Evolutionary conservation across 2,329 filamentous ascomycete species (phyloP), one percentile per base, ranked within the genome.

Genomic region (Xylaria sp.): DNA sequence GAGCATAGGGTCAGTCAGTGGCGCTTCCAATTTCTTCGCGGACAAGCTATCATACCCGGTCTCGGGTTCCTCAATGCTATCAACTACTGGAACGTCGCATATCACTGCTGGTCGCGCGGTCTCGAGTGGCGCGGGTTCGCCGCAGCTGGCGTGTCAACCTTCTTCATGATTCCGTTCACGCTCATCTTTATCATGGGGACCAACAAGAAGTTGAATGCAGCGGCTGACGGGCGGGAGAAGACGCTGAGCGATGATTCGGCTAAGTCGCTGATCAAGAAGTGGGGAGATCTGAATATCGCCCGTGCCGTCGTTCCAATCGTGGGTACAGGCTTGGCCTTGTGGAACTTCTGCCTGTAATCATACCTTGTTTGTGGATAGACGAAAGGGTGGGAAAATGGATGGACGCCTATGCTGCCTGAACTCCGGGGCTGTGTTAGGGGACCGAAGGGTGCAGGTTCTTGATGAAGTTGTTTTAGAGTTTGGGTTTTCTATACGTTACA

Each of bases 321-420:
- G 25, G 79, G 78, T 27, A 75, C 77, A n/a, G 70, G 69, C 50
- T 65, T 78, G 60, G 77, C 74, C 9, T 60, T 79, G 63, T 78
- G 74, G 72, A 75, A 75, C 61, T 67, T 79, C 27, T 65, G 64
- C 63, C 40, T 71, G 54, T 72, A 60, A 54, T 32, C 32, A 42
- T 37, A 27, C n/a, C 27, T 48, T 50, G 37, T 29, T 32, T 53
- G 8, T n/a, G 23, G 21, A 18, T 51, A 25, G 47, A 12, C 13
- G 25, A 53, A 44, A 42, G 27, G n/a, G 53, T 10, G 13, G 35
- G 21, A 47, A n/a, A 48, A 37, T 42, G 44, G 29, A 21, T 9
- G 35, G 4, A 53, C 48, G 58, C 58, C 48, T 60, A 23, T 23
- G 58, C 25, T 66, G 51, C 59, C 64, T 65, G 25, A 35, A 48